These are phyloP conservation scores for Pythium plurisporium DNA, from an alignment of 352 stramenopile species.

Conservation along the genomic window DNA sequence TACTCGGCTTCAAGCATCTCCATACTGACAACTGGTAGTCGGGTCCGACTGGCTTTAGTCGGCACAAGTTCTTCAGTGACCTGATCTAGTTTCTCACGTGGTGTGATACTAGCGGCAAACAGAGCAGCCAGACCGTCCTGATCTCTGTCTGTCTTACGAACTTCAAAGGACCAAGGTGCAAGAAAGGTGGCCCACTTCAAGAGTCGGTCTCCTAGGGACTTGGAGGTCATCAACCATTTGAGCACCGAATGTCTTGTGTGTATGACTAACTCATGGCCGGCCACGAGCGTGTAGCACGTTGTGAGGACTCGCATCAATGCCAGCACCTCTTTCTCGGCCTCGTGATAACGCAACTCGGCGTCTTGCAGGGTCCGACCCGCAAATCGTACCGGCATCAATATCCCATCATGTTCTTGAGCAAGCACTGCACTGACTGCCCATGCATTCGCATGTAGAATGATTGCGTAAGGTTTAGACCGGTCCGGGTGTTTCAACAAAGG, in stretches of 20 bases:
- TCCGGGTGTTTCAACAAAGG: constrained; percentile 16
- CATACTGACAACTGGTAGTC: neutral
- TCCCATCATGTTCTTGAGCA: constrained; percentile 25
- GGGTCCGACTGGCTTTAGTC: neutral
- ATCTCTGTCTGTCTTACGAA: constrained; percentile 1
- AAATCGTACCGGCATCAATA: constrained; percentile 21
- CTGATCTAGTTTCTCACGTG: constrained; percentile 8
- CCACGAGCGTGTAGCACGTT: constrained; percentile 4
- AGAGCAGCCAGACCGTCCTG: constrained; percentile 6
- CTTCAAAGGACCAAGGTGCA: constrained; percentile 10
- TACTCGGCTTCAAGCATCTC: constrained; percentile 13
- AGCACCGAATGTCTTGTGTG: constrained; percentile 10
- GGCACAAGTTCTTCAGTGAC: neutral
- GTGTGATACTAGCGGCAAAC: constrained; percentile 9
- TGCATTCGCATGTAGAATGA: constrained; percentile 21
- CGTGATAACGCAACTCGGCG: constrained; percentile 13
- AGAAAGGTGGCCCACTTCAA: constrained; percentile 15
- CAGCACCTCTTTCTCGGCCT: constrained; percentile 18
- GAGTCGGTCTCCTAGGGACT: constrained; percentile 4
- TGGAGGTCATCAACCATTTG: constrained; percentile 16
- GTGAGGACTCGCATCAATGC: constrained; percentile 4
- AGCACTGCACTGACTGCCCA: constrained; percentile 27
- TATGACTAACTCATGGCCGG: neutral
- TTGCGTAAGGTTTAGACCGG: constrained; percentile 10
- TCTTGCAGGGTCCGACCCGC: constrained; percentile 12